A percentile compares a stretch with the other conserved stretches of the same genome.
These are phyloP conservation scores for Moricandia arvensis DNA, from an alignment of 345 rosid species.

Conservation along the genomic window DNA sequence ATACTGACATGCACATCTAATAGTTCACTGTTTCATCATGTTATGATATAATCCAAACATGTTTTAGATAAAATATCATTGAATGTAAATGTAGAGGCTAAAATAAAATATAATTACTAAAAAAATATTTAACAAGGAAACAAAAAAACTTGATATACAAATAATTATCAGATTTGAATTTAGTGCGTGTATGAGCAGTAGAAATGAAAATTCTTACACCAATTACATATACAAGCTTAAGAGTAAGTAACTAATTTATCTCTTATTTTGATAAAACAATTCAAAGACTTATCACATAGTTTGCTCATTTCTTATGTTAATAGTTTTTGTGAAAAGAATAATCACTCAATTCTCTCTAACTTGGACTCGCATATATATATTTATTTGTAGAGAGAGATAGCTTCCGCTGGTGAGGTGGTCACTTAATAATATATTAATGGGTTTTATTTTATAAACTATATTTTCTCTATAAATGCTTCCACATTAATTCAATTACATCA, in stretches of 20 bases:
- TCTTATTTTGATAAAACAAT: no score
- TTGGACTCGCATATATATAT: no score
- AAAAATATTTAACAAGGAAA: no score
- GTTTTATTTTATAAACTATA: constrained; percentile 2
- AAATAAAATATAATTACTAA: neutral
- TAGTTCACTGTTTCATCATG: neutral
- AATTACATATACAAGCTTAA: neutral
- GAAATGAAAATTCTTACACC: neutral
- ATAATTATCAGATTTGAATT: neutral
- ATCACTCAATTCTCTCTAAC: no score
- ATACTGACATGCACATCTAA: neutral
- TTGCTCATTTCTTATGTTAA: no score
- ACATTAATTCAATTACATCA: neutral
- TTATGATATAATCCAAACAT: neutral
- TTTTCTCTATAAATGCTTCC: constrained; percentile 16
- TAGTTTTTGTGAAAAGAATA: no score
- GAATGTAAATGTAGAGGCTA: neutral
- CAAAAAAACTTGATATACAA: neutral
- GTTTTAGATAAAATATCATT: neutral
- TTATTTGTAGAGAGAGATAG: no score
- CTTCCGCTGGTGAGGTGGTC: no score
- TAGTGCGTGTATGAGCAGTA: neutral
- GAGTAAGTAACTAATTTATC: no score
- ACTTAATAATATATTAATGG: neutral
- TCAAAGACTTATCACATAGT: no score